phyloP scores from a whole-genome alignment of 106 monocot species.

The Alisma plantagoaquatica region DNA sequence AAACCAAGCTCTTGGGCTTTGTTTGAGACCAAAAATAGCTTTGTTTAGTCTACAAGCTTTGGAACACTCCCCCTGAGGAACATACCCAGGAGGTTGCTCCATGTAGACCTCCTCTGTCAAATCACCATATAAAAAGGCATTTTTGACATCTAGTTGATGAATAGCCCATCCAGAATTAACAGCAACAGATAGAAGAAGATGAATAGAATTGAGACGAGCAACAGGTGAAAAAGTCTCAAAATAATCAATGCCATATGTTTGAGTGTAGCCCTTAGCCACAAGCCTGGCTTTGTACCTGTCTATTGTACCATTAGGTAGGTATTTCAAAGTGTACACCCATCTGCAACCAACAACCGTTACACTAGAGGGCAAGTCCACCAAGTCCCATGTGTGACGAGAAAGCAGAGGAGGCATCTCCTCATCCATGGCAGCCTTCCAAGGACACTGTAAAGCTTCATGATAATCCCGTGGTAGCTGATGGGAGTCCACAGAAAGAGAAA shows the following conservation, averaged over 20 bases:
- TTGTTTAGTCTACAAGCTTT: neutral
- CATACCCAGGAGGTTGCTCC: neutral
- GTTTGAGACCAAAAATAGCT: neutral
- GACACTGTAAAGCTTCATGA: neutral
- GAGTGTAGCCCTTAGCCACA: neutral
- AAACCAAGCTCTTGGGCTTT: neutral
- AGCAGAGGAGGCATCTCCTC: neutral
- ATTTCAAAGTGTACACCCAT: slow-evolving; percentile 1
- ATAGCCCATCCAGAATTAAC: neutral
- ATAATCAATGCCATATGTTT: neutral
- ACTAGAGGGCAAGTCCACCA: neutral
- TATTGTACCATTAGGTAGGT: neutral
- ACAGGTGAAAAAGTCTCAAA: neutral
- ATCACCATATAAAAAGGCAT: slow-evolving; percentile 1
- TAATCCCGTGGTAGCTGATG: neutral
- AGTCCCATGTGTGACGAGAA: neutral
- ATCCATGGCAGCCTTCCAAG: neutral
- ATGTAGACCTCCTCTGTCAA: neutral
- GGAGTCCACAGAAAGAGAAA: neutral
- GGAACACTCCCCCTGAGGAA: neutral
- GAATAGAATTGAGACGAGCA: neutral
- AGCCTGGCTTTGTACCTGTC: neutral
- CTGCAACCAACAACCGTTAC: neutral
- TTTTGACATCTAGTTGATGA: neutral
- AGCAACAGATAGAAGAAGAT: neutral